Evolutionary conservation across 805 yeast species (phyloP), one percentile per base, ranked within the genome.

Genomic region (Suhomyces prunicola): DNA sequence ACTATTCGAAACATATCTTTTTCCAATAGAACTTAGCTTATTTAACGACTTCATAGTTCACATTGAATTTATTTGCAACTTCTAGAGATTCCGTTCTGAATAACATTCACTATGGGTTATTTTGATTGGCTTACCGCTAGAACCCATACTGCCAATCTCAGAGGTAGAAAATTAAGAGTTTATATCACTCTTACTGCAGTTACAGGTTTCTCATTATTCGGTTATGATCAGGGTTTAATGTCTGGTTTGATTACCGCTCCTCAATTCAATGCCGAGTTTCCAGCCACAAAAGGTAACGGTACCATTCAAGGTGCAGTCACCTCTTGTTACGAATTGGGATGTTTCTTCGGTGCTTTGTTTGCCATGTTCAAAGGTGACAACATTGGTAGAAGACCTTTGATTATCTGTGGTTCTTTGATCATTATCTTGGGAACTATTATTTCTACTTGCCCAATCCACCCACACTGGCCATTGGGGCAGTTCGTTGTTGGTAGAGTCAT

Each of bases 121-220:
- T 44, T 57, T 24, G 57, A 53, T 39, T 54, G 51, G 54, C 19
- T 57, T 27, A 51, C 53, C 19, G 58, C 55, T 40, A 76, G 77
- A 69, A 81, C 85, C 42, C 77, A 80, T 56, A 82, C 87, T 8
- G 66, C 74, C 51, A 88, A 89, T 19, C 67, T 84, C 8, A 64
- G 68, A 41, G 92, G 92, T 54, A 76, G 79, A 58, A 67, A 72
- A 27, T 78, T 71, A 45, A 64, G 72, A 57, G 65, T 65, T 13
- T 50, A 55, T 36, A 60, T 66, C 53, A 66, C 70, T 5, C 46
- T 59, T 44, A 57, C 63, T 24, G 66, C 73, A 36, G 65, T 68
- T 50, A 64, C 69, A 46, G 67, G 72, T 45, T 63, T 69, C 55
- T 63, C 70, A 44, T 57, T 70, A 59, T 65, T 62, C 63, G 63